Percentiles rank a stretch among this genome's conserved stretches.
These are phyloP conservation scores for Arthromyces matolae DNA, from an alignment of 768 basidiomycete genomes.

Conservation along the genomic window DNA sequence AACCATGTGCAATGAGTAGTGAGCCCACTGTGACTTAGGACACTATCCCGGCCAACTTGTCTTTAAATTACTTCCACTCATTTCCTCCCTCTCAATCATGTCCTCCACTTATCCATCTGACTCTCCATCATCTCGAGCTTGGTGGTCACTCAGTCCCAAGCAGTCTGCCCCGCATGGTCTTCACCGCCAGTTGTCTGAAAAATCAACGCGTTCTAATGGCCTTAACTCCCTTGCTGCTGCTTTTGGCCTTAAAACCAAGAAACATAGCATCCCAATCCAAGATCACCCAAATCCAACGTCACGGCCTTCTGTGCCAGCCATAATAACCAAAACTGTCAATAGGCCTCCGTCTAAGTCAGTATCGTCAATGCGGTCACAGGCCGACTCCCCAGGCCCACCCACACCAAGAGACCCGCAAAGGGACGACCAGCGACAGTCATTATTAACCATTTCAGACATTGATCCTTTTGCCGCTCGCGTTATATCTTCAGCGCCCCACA, in stretches of 20 bases:
- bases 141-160: conserved; percentile 43
- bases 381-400: conserved; percentile 50
- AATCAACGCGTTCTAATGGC: conserved; percentile 23
- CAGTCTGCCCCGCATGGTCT: conserved; percentile 25
- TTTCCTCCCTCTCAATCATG: conserved; percentile 23
- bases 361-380: conserved; percentile 52
- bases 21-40: no score
- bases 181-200: conserved; percentile 27
- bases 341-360: conserved; percentile 53
- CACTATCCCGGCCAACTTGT: no score
- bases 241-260: conserved; percentile 64
- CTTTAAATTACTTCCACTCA: no score
- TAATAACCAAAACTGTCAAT: conserved; percentile 23
- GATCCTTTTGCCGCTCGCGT: conserved; percentile 62
- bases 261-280: conserved; percentile 49
- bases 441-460: conserved; percentile 58
- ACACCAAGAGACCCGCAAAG: conserved; percentile 50
- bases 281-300: conserved; percentile 35
- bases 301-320: conserved; percentile 19
- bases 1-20: conserved; percentile 13
- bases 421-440: conserved; percentile 43
- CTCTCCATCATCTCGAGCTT: conserved; percentile 32
- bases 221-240: conserved; percentile 55
- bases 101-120: conserved; percentile 31
- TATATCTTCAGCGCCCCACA: conserved; percentile 36